Conservation (phyloP, 1,139 yeast genomes). For the Pichia sp. region DNA sequence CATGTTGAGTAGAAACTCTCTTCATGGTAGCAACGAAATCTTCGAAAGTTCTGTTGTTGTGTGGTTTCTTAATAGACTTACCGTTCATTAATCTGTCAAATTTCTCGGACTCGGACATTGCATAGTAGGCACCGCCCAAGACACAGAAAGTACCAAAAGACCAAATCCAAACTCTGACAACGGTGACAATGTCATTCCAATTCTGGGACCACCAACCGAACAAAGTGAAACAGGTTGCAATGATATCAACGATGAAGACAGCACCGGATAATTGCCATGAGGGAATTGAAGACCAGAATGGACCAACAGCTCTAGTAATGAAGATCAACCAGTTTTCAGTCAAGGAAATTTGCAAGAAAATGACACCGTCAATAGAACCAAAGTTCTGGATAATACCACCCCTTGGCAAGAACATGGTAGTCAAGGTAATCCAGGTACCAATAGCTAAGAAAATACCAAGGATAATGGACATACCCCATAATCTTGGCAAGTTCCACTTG, state of each 20-base stretch:
- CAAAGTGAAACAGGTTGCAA: constrained; percentile 85
- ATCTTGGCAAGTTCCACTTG: constrained; percentile 97
- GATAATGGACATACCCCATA: constrained; percentile 92
- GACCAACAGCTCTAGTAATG: constrained; percentile 93
- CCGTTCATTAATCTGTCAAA: constrained; percentile 96
- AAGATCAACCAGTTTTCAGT: constrained; percentile 96
- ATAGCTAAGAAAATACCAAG: constrained; percentile 78
- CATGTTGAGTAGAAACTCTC: constrained; percentile 98
- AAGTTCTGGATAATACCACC: constrained; percentile 94
- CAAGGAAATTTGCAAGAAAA: constrained; percentile 87
- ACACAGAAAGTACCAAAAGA: constrained; percentile 95
- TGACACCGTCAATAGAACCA: constrained; percentile 87
- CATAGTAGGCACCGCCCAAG: constrained; percentile 94
- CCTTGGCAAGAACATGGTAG: constrained; percentile 79
- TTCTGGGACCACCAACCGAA: constrained; percentile 99
- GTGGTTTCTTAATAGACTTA: constrained; percentile 62
- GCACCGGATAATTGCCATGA: constrained; percentile 96
- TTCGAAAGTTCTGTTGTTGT: constrained; percentile 77
- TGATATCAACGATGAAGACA: constrained; percentile 78
- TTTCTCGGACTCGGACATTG: constrained; percentile 80
- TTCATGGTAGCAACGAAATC: constrained; percentile 96
- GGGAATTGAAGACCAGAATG: constrained; percentile 90
- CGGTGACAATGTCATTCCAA: constrained; percentile 95
- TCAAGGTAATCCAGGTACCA: constrained; percentile 90
- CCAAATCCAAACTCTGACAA: constrained; percentile 90